Evolutionary conservation across 2,329 filamentous ascomycete species (phyloP).

Genomic region (Didymella sp.): DNA sequence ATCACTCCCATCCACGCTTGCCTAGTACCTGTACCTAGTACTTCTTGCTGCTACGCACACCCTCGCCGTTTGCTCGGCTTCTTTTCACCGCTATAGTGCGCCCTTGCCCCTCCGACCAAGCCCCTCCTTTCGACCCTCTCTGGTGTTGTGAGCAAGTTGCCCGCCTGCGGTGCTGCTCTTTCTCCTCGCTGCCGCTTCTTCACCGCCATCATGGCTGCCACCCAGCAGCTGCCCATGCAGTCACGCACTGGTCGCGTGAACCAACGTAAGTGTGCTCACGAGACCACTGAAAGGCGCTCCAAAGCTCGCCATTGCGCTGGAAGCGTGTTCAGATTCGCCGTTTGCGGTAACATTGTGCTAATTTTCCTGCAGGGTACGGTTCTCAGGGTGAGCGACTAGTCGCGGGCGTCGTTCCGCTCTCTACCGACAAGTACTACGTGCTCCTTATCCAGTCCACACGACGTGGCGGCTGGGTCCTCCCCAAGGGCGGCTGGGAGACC

Average conservation of each 20-base stretch:
- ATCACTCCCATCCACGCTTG: constrained; percentile 14
- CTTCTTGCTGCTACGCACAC: constrained; percentile 18
- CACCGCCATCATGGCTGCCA: constrained; percentile 53
- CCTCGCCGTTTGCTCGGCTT: constrained; percentile 38
- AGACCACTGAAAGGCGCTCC: constrained; percentile 17
- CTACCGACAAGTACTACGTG: constrained; percentile 83
- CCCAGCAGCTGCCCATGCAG: constrained; percentile 60
- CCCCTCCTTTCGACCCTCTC: constrained; percentile 17
- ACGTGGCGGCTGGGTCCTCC: constrained; percentile 92
- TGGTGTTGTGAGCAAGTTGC: constrained; percentile 26
- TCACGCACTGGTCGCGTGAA: constrained; percentile 79
- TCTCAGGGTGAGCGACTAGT: constrained; percentile 91
- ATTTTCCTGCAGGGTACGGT: constrained; percentile 75
- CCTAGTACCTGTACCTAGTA: constrained; percentile 1
- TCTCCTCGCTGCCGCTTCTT: constrained; percentile 12
- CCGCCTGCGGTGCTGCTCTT: constrained; percentile 15
- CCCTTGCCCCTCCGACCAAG: constrained; percentile 26
- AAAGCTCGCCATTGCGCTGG: constrained; percentile 20
- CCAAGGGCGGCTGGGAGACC: constrained; percentile 96
- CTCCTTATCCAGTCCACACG: constrained; percentile 92
- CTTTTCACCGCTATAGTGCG: constrained; percentile 34
- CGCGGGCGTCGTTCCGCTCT: constrained; percentile 90
- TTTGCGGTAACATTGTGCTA: constrained; percentile 20
- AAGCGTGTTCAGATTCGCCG: background rate
- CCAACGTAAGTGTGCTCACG: constrained; percentile 70